These are phyloP conservation scores for Colletotrichum falcatum DNA, from an alignment of 2,329 filamentous ascomycete genomes.

Conservation along the genomic window DNA sequence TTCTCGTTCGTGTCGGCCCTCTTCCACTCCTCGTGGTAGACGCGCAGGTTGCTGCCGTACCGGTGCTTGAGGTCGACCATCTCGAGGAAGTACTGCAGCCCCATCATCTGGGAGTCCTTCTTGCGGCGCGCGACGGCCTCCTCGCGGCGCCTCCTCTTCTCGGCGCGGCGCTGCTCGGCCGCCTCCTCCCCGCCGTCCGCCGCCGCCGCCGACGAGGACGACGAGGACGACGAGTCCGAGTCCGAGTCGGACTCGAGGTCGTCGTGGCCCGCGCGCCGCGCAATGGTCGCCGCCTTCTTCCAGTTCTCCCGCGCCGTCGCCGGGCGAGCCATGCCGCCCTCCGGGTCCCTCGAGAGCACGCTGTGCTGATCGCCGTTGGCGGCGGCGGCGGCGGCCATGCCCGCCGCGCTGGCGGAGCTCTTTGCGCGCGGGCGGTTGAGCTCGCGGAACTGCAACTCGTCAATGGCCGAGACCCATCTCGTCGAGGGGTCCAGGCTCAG, in stretches of 20 bases:
- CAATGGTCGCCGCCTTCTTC: slow-evolving; percentile 79
- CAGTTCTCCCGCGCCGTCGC: slow-evolving; percentile 74
- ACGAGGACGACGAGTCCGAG: no score
- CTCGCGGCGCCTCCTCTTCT: slow-evolving; percentile 54
- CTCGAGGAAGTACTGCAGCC: slow-evolving; percentile 84
- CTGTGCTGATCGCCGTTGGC: slow-evolving; percentile 36
- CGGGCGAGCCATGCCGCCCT: slow-evolving; percentile 39
- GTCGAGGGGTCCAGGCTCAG: slow-evolving; percentile 76
- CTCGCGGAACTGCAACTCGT: slow-evolving; percentile 67
- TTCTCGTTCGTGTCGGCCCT: slow-evolving; percentile 81
- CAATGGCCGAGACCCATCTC: slow-evolving; percentile 76
- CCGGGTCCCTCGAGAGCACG: slow-evolving; percentile 31
- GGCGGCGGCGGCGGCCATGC: slow-evolving; percentile 19
- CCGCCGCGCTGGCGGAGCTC: slow-evolving; percentile 44
- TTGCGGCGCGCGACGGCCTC: slow-evolving; percentile 69
- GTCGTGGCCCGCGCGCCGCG: slow-evolving; percentile 78
- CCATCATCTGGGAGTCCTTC: slow-evolving; percentile 82
- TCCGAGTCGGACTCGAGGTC: slow-evolving; percentile 61
- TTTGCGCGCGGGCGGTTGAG: slow-evolving; percentile 59
- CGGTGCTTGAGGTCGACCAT: slow-evolving; percentile 91
- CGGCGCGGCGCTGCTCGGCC: slow-evolving; percentile 55
- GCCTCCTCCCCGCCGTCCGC: slow-evolving; percentile 49
- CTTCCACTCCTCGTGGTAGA: slow-evolving; percentile 90
- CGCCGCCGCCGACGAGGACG: slow-evolving; percentile 43
- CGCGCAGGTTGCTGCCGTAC: slow-evolving; percentile 84